Evolutionary conservation across 495 filamentous ascomycete genomes (phyloP).

Genomic region (Neurospora sp.): DNA sequence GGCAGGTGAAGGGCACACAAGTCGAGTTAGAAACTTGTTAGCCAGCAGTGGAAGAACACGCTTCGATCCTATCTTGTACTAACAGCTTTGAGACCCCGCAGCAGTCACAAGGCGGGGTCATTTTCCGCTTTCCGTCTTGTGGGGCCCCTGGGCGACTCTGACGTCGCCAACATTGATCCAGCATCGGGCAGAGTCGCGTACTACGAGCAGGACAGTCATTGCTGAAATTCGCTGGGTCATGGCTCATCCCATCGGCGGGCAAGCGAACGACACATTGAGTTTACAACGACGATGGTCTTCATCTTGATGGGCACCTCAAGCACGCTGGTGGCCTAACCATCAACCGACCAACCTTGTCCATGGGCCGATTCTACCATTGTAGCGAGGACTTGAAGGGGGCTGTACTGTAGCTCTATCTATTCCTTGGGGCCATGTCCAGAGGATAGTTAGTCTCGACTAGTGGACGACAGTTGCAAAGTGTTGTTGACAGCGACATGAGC

Average conservation of each 20-base stretch:
- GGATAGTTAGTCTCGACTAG: background rate
- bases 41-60: background rate
- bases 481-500: background rate
- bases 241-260: background rate
- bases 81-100: background rate
- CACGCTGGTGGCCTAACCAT: background rate
- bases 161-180: background rate
- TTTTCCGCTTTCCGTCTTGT: background rate
- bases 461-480: background rate
- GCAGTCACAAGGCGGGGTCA: background rate
- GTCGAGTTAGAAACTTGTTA: background rate
- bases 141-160: background rate
- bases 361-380: background rate
- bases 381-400: background rate
- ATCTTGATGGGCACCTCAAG: background rate
- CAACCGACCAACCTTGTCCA: background rate
- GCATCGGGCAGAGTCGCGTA: background rate
- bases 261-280: background rate
- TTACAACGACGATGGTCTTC: background rate
- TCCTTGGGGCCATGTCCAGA: background rate
- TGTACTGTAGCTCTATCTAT: background rate
- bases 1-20: background rate
- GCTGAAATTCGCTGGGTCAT: background rate
- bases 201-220: background rate
- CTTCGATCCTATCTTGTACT: background rate